These are phyloP conservation scores for Aspergillus bombycis DNA, from an alignment of 2,329 filamentous ascomycete genomes.

Conservation along the genomic window DNA sequence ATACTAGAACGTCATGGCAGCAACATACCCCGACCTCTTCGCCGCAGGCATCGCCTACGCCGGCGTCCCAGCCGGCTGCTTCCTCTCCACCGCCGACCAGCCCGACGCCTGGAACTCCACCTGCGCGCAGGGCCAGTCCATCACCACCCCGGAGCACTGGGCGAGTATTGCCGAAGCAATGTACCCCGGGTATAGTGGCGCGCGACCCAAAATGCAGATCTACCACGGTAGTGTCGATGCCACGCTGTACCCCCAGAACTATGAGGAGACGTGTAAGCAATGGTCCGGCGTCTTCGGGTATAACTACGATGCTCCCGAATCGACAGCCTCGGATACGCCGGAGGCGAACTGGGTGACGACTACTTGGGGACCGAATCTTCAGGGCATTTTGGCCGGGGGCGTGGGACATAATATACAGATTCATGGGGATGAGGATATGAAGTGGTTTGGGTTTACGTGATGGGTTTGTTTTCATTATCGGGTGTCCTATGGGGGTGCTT, in stretches of 20 bases:
- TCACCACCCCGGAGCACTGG: slow-evolving; percentile 26
- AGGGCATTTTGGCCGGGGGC: slow-evolving; percentile 28
- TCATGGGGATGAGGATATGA: slow-evolving; percentile 26
- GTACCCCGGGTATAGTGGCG: slow-evolving; percentile 44
- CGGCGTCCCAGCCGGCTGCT: slow-evolving; percentile 27
- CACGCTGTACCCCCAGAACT: slow-evolving; percentile 57
- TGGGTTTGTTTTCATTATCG: no score
- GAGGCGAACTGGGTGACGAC: slow-evolving; percentile 26
- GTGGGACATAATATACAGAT: slow-evolving; percentile 27
- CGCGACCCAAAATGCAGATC: slow-evolving; percentile 59
- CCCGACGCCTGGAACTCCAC: slow-evolving; percentile 28
- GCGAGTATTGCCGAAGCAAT: slow-evolving; percentile 24
- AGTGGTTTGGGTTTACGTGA: slow-evolving; percentile 29
- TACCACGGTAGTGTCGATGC: slow-evolving; percentile 59
- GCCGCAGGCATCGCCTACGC: slow-evolving; percentile 27
- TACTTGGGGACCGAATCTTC: slow-evolving; percentile 24
- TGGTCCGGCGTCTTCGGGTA: slow-evolving; percentile 56
- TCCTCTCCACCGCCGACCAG: slow-evolving; percentile 20
- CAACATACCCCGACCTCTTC: slow-evolving; percentile 26
- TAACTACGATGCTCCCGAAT: slow-evolving; percentile 21
- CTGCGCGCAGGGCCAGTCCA: slow-evolving; percentile 23
- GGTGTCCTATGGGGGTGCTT: no score
- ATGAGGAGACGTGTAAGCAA: slow-evolving; percentile 61
- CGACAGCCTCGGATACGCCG: slow-evolving; percentile 17
- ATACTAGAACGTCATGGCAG: slow-evolving; percentile 25